Conservation (phyloP, 768 basidiomycete genomes). For the Rossbeevera mucosa region DNA sequence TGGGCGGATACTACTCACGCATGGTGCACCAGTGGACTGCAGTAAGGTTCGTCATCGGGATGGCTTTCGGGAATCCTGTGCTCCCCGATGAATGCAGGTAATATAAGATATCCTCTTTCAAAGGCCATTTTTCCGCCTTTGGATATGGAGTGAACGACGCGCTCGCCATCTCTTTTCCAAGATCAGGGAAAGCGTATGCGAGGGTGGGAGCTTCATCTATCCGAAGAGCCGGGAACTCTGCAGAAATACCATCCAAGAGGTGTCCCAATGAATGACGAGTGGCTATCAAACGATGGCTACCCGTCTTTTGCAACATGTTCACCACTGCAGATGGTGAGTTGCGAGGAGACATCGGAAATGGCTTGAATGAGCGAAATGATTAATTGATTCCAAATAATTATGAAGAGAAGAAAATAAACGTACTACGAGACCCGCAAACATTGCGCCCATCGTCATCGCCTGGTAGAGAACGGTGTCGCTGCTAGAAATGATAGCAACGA, state of each 20-base stretch:
- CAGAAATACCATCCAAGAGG: conserved; percentile 29
- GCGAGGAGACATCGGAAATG: conserved; percentile 35
- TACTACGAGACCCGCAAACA: conserved; percentile 17
- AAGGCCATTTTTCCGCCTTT: neutral
- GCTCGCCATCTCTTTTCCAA: neutral
- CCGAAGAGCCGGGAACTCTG: conserved; percentile 15
- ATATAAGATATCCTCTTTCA: conserved; percentile 21
- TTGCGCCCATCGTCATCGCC: conserved; percentile 34
- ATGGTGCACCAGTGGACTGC: conserved; percentile 33
- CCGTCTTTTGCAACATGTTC: conserved; percentile 34
- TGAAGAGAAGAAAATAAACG: neutral
- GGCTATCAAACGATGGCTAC: conserved; percentile 37
- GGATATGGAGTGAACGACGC: conserved; percentile 11
- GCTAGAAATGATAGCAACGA: conserved; percentile 36
- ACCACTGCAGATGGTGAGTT: conserved; percentile 35
- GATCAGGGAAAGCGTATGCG: conserved; percentile 7
- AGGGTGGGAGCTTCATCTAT: conserved; percentile 16
- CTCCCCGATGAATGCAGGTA: conserved; percentile 50
- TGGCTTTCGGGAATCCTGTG: conserved; percentile 43
- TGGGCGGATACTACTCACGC: conserved; percentile 25
- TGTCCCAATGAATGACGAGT: conserved; percentile 28
- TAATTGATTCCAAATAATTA: neutral
- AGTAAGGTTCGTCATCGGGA: conserved; percentile 32
- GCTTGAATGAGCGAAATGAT: conserved; percentile 6
- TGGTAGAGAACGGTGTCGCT: conserved; percentile 42